Evolutionary conservation across 306 rosid species (phyloP).

Genomic region (Pterocarpus santalinus): DNA sequence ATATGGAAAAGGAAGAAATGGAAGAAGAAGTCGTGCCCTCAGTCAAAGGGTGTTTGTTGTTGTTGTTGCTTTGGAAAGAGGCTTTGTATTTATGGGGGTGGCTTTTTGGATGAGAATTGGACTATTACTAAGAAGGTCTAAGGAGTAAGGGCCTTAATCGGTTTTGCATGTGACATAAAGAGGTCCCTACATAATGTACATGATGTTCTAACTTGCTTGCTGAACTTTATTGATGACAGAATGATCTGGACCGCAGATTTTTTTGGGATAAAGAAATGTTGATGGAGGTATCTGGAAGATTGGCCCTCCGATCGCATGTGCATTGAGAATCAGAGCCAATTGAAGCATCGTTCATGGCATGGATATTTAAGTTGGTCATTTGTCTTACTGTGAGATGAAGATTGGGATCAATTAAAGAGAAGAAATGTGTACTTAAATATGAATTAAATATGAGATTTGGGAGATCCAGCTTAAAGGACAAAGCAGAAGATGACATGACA

Average conservation of each 20-base stretch:
- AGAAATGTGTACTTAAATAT: slow-evolving; percentile 14
- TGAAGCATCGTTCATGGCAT: slow-evolving; percentile 4
- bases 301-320: slow-evolving; percentile 39
- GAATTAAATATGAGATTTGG: slow-evolving; percentile 46
- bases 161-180: slow-evolving; percentile 56
- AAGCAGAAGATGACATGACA: slow-evolving; percentile 38
- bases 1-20: slow-evolving; percentile 33
- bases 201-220: slow-evolving; percentile 42
- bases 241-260: slow-evolving; percentile 50
- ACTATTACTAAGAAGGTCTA: background rate
- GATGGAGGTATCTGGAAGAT: background rate
- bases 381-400: slow-evolving; percentile 7
- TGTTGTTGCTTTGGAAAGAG: slow-evolving; percentile 36
- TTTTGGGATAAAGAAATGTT: background rate
- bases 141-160: slow-evolving; percentile 23
- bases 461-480: slow-evolving; percentile 39
- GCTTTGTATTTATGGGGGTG: slow-evolving; percentile 42
- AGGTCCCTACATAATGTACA: slow-evolving; percentile 40
- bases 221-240: slow-evolving; percentile 30
- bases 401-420: background rate
- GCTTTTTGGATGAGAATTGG: background rate
- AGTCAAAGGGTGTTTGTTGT: slow-evolving; percentile 23
- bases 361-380: slow-evolving; percentile 28
- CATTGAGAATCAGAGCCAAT: slow-evolving; percentile 32
- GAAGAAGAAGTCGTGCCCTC: slow-evolving; percentile 12